Evolutionary conservation across 345 rosid species (phyloP).

Genomic region (Gossypium anomalum): DNA sequence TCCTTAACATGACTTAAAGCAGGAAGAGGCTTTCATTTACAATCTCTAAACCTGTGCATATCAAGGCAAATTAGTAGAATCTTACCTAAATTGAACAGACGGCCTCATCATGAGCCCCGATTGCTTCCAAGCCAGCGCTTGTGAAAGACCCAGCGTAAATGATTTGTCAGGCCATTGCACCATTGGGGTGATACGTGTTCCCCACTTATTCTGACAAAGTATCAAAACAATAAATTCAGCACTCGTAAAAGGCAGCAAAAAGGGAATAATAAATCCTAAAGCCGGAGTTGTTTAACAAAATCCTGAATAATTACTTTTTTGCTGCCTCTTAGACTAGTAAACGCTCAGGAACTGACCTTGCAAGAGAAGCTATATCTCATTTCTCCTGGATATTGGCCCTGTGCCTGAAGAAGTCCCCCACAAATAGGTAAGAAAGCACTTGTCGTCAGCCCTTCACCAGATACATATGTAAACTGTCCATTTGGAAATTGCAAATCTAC

Average conservation of each 20-base stretch:
- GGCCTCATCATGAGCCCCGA: constrained; percentile 93
- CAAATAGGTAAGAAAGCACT: constrained; percentile 82
- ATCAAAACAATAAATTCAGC: constrained; percentile 14
- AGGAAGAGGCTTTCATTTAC: not conserved
- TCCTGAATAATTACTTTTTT: not conserved
- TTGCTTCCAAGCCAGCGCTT: constrained; percentile 87
- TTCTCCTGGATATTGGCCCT: constrained; percentile 98
- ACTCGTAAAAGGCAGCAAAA: not conserved
- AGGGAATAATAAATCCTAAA: not conserved
- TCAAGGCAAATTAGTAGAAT: constrained; percentile 1
- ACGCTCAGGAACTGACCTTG: constrained; percentile 48
- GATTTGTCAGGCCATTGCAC: constrained; percentile 94
- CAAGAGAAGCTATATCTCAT: constrained; percentile 88
- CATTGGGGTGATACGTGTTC: constrained; percentile 81
- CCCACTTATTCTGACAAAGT: constrained; percentile 70
- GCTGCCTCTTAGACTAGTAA: not conserved
- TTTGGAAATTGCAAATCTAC: constrained; percentile 93
- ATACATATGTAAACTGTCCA: constrained; percentile 82
- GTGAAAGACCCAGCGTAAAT: constrained; percentile 59
- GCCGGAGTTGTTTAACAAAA: not conserved
- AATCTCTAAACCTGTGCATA: not conserved
- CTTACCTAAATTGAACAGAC: constrained; percentile 69
- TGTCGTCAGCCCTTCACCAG: constrained; percentile 89
- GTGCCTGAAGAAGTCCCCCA: constrained; percentile 94
- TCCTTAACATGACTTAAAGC: not conserved